Evolutionary conservation across 371 early-diverging fungal genomes (phyloP).

Genomic region (Mucor saturninus): DNA sequence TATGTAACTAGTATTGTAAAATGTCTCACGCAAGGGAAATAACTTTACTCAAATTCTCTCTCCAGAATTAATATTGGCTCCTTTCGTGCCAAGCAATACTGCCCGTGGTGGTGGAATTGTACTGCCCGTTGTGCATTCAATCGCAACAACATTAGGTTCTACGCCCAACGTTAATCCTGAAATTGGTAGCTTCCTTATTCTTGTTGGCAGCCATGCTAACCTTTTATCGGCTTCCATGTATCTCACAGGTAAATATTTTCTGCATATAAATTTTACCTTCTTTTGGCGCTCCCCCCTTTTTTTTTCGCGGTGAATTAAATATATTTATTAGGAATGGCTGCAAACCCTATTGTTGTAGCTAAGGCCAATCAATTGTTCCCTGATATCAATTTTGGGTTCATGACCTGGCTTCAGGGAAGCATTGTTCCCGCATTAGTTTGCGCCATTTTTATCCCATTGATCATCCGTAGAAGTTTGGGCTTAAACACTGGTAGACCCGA

Average conservation of each 20-base stretch:
- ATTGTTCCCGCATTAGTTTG: conserved; percentile 55
- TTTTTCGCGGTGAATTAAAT: background rate
- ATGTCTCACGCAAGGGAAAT: background rate
- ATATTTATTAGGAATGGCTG: conserved; percentile 59
- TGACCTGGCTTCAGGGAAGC: conserved; percentile 64
- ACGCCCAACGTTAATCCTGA: conserved; percentile 38
- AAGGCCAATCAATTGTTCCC: conserved; percentile 58
- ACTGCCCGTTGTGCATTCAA: conserved; percentile 68
- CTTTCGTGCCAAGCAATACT: conserved; percentile 77
- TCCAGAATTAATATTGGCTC: conserved; percentile 63
- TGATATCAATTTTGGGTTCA: conserved; percentile 59
- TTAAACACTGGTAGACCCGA: conserved; percentile 22
- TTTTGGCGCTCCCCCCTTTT: background rate
- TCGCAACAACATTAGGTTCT: conserved; percentile 58
- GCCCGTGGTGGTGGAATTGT: conserved; percentile 78
- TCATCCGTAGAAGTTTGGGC: conserved; percentile 39
- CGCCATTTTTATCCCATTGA: conserved; percentile 45
- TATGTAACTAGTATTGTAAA: conserved; percentile 11
- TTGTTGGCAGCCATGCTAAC: conserved; percentile 67
- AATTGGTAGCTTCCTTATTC: conserved; percentile 56
- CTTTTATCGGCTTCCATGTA: conserved; percentile 69
- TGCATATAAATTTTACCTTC: background rate
- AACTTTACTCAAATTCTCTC: background rate
- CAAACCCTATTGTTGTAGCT: conserved; percentile 67
- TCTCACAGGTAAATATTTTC: conserved; percentile 49